These are phyloP conservation scores for Neofusicoccum sp. DNA, from an alignment of 2,329 filamentous ascomycete species.

Conservation along the genomic window DNA sequence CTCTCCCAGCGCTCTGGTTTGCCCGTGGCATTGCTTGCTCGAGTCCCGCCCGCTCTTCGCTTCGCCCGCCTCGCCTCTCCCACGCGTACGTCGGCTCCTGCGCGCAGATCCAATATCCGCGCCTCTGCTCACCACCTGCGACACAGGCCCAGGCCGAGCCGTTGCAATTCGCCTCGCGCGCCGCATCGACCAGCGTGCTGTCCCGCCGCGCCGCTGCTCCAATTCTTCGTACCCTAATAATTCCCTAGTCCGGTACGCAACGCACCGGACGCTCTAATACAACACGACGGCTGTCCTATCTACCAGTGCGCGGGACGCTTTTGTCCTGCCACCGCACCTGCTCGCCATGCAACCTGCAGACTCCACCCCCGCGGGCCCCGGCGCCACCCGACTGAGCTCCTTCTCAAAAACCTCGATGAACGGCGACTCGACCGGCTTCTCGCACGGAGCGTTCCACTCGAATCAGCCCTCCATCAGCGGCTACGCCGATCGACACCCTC, in stretches of 20 bases:
- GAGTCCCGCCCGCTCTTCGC: neutral
- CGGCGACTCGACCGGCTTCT: slow-evolving; percentile 79
- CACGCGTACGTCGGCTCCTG: slow-evolving; percentile 17
- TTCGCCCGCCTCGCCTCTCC: neutral
- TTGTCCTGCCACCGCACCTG: slow-evolving; percentile 79
- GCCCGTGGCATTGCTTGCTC: slow-evolving; percentile 5
- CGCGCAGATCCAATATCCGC: slow-evolving; percentile 19
- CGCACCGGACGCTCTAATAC: slow-evolving; percentile 58
- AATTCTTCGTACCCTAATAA: slow-evolving; percentile 16
- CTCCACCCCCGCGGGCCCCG: slow-evolving; percentile 59
- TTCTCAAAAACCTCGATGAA: slow-evolving; percentile 72
- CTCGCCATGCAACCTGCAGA: slow-evolving; percentile 91
- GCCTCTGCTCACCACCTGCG: slow-evolving; percentile 20
- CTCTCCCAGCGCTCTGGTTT: slow-evolving; percentile 17
- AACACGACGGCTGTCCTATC: slow-evolving; percentile 80
- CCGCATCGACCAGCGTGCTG: slow-evolving; percentile 29
- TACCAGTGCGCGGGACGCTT: slow-evolving; percentile 74
- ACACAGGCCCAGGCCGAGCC: slow-evolving; percentile 14
- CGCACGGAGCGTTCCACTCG: slow-evolving; percentile 85
- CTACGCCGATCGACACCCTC: slow-evolving; percentile 82
- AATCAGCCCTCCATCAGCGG: slow-evolving; percentile 70
- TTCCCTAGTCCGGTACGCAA: slow-evolving; percentile 40
- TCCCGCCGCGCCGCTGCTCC: slow-evolving; percentile 26
- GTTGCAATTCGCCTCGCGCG: slow-evolving; percentile 14
- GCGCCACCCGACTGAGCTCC: slow-evolving; percentile 57